A percentile compares a stretch with the other conserved stretches of the same genome.
phyloP scores from a whole-genome alignment of 805 yeast genomes.

The Lachancea fermentati region DNA sequence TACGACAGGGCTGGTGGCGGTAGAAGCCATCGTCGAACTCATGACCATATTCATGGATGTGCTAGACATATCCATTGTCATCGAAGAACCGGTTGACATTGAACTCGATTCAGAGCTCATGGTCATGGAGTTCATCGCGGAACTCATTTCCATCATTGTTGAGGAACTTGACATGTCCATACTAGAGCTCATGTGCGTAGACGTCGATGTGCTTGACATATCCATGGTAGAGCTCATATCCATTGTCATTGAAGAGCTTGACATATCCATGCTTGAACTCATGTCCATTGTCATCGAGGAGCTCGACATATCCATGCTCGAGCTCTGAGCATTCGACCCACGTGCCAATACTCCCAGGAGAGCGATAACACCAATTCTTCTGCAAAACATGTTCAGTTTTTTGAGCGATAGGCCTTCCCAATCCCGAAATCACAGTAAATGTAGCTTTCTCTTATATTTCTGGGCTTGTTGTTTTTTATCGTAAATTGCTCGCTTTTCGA shows the following conservation, averaged over 20 bases:
- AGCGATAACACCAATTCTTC: neutral
- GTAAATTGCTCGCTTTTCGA: constrained; percentile 1
- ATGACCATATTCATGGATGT: constrained; percentile 6
- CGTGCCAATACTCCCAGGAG: neutral
- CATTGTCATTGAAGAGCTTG: neutral
- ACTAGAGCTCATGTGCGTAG: constrained; percentile 1
- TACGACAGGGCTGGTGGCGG: neutral
- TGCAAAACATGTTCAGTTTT: neutral
- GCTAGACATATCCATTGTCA: constrained; percentile 1
- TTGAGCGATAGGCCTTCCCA: neutral
- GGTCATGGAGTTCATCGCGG: constrained; percentile 2
- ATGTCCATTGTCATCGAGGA: constrained; percentile 9
- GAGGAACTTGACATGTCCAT: neutral
- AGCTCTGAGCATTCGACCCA: neutral
- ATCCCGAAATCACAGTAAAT: neutral
- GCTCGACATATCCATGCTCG: no score
- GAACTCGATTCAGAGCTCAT: neutral
- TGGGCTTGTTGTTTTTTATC: neutral
- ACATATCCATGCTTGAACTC: neutral
- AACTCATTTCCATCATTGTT: neutral
- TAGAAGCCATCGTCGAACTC: neutral
- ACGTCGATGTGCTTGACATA: constrained; percentile 4
- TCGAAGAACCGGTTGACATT: constrained; percentile 7
- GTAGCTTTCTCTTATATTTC: neutral
- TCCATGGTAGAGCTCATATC: neutral